Conservation (phyloP, 768 basidiomycete genomes). For the Sporobolomyces pararoseus region DNA sequence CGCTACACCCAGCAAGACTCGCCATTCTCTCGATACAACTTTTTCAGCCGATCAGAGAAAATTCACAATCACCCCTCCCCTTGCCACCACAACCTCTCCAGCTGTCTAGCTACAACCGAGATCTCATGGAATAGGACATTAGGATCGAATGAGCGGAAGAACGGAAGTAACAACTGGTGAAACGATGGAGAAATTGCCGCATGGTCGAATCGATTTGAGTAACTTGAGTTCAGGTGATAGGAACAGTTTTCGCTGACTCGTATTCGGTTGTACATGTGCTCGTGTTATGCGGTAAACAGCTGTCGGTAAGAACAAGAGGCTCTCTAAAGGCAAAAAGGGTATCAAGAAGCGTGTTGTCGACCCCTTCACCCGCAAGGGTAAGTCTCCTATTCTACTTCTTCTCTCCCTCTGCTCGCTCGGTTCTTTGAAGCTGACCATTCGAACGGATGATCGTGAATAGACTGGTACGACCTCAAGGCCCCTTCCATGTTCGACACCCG, state of each 20-base stretch:
- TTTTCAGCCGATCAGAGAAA: slow-evolving; percentile 4
- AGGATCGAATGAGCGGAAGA: neutral
- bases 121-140: neutral
- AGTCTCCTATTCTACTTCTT: slow-evolving; percentile 38
- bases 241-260: slow-evolving; percentile 11
- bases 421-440: neutral
- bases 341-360: slow-evolving; percentile 99
- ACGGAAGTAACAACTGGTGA: neutral
- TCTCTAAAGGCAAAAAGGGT: slow-evolving; percentile 97
- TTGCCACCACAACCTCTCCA: slow-evolving; percentile 6
- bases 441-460: slow-evolving; percentile 51
- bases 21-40: neutral
- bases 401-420: neutral
- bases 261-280: neutral
- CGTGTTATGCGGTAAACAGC: slow-evolving; percentile 41
- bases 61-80: neutral
- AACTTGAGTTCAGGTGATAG: too few species aligned
- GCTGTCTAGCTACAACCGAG: neutral
- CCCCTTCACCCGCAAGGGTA: slow-evolving; percentile 99
- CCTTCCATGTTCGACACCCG: slow-evolving; percentile 94
- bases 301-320: slow-evolving; percentile 82
- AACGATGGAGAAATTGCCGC: neutral
- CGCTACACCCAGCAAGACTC: neutral
- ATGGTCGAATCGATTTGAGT: neutral
- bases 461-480: slow-evolving; percentile 99